phyloP scores from a whole-genome alignment of 2,329 filamentous ascomycete genomes.

The Sporothrix pallida region DNA sequence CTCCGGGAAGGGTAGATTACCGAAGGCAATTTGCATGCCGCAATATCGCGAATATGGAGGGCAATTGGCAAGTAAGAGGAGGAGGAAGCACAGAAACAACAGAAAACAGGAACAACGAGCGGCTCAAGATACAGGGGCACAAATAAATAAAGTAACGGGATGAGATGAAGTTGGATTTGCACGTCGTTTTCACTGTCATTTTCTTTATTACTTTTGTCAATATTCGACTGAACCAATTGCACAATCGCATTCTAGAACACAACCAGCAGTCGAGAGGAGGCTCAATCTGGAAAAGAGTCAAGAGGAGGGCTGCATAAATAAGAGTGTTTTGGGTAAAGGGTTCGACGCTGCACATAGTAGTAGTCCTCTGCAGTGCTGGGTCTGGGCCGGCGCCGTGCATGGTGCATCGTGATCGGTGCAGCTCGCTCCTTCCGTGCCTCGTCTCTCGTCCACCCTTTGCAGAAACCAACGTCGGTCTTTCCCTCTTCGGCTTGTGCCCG shows the following conservation, averaged over 20 bases:
- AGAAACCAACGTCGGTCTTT: background rate
- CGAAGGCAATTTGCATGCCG: background rate
- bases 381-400: constrained; percentile 8
- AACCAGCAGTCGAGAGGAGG: background rate
- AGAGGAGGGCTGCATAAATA: constrained; percentile 1
- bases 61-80: background rate
- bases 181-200: no score
- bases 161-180: background rate
- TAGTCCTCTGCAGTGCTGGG: background rate
- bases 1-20: background rate
- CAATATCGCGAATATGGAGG: background rate
- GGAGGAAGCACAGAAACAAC: no score
- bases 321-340: constrained; percentile 5
- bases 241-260: background rate
- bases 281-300: background rate
- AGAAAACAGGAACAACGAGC: background rate
- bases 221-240: background rate
- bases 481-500: background rate
- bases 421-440: constrained; percentile 14
- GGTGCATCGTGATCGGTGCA: background rate
- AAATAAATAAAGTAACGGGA: background rate
- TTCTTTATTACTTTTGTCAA: no score
- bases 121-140: background rate
- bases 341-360: background rate
- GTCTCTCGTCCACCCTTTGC: background rate